Conservation (phyloP, 805 yeast species). For the Saccharomyces eubayanus region DNA sequence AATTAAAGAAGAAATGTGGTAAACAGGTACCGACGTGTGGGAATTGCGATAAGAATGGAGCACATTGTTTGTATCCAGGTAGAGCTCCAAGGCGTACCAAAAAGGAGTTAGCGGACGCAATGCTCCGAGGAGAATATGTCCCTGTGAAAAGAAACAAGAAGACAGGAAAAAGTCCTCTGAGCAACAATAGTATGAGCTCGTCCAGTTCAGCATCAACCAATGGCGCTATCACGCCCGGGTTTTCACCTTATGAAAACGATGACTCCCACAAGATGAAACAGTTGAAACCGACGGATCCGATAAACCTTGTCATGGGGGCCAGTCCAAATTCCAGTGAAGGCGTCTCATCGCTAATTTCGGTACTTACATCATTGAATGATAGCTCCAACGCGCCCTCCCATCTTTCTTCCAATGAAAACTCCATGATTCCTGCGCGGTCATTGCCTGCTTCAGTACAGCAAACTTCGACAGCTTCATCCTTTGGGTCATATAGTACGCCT, state of each 20-base stretch:
- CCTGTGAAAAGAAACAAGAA: constrained; percentile 9
- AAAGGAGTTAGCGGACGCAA: constrained; percentile 23
- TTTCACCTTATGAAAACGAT: neutral
- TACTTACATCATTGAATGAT: constrained; percentile 6
- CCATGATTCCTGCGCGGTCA: neutral
- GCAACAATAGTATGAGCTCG: neutral
- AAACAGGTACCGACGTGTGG: constrained; percentile 37
- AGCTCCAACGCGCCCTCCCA: neutral
- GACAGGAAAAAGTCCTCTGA: neutral
- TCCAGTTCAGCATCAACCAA: neutral
- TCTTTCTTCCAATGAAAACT: neutral
- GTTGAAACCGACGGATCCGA: neutral
- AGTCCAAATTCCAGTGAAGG: constrained; percentile 2
- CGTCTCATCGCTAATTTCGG: constrained; percentile 15
- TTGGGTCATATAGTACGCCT: neutral
- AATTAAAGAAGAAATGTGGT: constrained; percentile 43
- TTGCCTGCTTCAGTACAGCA: neutral
- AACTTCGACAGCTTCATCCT: neutral
- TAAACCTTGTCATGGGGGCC: neutral
- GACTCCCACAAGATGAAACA: neutral
- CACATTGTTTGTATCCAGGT: constrained; percentile 37
- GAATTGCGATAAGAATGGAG: constrained; percentile 34
- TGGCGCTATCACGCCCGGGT: neutral
- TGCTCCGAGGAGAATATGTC: constrained; percentile 18
- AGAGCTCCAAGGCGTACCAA: constrained; percentile 36